Conservation (phyloP, 306 rosid species). For the Trifolium subterraneum region DNA sequence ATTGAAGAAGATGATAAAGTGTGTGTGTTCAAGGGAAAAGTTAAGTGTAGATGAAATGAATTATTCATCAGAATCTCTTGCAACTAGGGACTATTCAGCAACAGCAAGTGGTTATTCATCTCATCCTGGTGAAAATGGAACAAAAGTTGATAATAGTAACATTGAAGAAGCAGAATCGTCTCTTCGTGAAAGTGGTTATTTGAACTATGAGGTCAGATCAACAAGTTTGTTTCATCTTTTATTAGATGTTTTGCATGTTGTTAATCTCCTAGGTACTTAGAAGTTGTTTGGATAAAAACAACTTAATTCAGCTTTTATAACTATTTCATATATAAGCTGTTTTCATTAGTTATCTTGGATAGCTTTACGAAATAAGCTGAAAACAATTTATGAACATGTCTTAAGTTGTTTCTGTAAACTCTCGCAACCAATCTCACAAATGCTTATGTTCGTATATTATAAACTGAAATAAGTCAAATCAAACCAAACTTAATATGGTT, state of each 20-base stretch:
- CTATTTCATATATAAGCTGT: background rate
- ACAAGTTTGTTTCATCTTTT: constrained; percentile 14
- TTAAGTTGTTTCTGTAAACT: no score
- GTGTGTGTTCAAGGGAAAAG: constrained; percentile 76
- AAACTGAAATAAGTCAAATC: no score
- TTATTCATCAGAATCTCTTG: constrained; percentile 85
- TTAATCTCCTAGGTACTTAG: background rate
- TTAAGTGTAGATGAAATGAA: constrained; percentile 57
- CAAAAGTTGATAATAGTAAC: constrained; percentile 74
- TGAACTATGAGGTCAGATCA: constrained; percentile 82
- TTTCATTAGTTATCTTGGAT: no score
- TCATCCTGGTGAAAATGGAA: constrained; percentile 71
- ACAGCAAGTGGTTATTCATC: constrained; percentile 89
- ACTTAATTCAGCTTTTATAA: background rate
- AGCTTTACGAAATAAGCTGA: no score
- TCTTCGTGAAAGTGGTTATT: constrained; percentile 92
- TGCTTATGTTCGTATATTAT: no score
- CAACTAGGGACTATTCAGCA: constrained; percentile 92
- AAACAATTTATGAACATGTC: no score
- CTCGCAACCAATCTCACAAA: no score
- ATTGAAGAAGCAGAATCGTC: constrained; percentile 95
- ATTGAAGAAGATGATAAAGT: constrained; percentile 71
- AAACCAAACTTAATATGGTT: no score
- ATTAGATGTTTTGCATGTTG: background rate
- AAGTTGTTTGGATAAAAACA: background rate